A percentile compares a stretch with the other conserved stretches of the same genome.
Conservation (phyloP, 2,329 filamentous ascomycete species). For the Penicillium rolfsii region DNA sequence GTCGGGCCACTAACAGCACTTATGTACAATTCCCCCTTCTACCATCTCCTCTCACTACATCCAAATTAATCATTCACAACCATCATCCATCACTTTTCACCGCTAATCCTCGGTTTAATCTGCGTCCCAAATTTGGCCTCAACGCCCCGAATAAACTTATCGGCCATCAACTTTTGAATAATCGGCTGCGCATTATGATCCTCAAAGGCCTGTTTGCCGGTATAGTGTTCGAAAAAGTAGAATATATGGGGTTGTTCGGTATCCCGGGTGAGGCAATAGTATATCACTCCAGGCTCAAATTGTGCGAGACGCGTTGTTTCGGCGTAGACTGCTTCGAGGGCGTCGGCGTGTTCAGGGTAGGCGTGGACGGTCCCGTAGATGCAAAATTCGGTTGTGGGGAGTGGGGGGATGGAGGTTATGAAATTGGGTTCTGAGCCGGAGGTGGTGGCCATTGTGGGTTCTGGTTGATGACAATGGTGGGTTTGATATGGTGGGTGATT, state of each 20-base stretch:
- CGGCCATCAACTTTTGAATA: slow-evolving; percentile 18
- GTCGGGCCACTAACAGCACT: background rate
- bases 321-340: slow-evolving; percentile 18
- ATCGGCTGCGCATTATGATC: slow-evolving; percentile 19
- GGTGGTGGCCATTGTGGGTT: slow-evolving; percentile 1
- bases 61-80: background rate
- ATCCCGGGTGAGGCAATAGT: slow-evolving; percentile 17
- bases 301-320: slow-evolving; percentile 18
- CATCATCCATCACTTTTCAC: background rate
- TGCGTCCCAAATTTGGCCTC: slow-evolving; percentile 16
- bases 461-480: too few relatives aligned
- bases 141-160: slow-evolving; percentile 14
- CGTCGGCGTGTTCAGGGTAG: slow-evolving; percentile 17
- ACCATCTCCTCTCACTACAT: background rate
- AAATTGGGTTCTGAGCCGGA: slow-evolving; percentile 1
- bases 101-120: background rate
- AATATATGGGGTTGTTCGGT: slow-evolving; percentile 9
- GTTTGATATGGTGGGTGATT: background rate
- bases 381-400: slow-evolving; percentile 16
- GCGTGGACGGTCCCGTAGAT: slow-evolving; percentile 18
- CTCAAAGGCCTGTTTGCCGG: slow-evolving; percentile 13
- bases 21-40: background rate
- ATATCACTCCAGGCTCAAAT: slow-evolving; percentile 15
- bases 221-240: slow-evolving; percentile 17
- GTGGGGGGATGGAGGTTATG: slow-evolving; percentile 8